These are phyloP conservation scores for Rhytidiadelphus loreus DNA, from an alignment of 225 moss, liverwort and hornwort genomes.

Conservation along the genomic window DNA sequence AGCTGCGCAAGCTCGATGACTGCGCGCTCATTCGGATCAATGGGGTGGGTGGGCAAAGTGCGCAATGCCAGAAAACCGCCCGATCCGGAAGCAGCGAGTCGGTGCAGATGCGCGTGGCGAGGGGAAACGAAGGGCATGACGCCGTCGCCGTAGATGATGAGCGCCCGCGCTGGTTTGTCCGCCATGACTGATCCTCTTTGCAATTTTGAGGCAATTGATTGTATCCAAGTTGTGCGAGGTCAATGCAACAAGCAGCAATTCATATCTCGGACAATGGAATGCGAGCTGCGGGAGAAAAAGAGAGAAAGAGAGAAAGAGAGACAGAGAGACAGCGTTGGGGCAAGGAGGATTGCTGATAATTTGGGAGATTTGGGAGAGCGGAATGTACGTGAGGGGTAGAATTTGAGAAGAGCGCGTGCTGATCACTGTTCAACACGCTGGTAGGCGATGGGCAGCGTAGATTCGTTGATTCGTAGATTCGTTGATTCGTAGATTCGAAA, in stretches of 20 bases:
- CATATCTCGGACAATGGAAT: background rate
- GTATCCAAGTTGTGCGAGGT: background rate
- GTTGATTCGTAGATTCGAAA: background rate
- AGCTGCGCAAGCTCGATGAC: slow-evolving; percentile 41
- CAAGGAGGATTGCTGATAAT: too few species aligned
- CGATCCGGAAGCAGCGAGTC: slow-evolving; percentile 54
- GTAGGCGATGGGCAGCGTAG: background rate
- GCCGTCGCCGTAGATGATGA: slow-evolving; percentile 81
- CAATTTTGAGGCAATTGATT: background rate
- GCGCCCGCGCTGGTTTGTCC: slow-evolving; percentile 79
- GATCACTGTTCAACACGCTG: background rate
- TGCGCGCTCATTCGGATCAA: background rate
- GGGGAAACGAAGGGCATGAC: slow-evolving; percentile 35
- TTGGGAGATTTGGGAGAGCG: background rate
- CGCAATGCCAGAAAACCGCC: slow-evolving; percentile 85
- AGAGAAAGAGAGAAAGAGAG: too few species aligned
- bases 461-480: background rate
- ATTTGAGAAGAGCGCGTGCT: background rate
- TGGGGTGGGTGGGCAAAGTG: background rate
- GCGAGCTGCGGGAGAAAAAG: background rate
- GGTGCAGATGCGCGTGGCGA: slow-evolving; percentile 53
- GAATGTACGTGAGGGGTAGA: too few species aligned
- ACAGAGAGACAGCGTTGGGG: background rate
- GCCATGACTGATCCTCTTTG: slow-evolving; percentile 32
- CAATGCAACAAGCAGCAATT: background rate